A percentile compares a stretch with the other conserved stretches of the same genome.
Evolutionary conservation across 176 grass and related monocot genomes (phyloP).

Genomic region (Phoenix dactylifera): DNA sequence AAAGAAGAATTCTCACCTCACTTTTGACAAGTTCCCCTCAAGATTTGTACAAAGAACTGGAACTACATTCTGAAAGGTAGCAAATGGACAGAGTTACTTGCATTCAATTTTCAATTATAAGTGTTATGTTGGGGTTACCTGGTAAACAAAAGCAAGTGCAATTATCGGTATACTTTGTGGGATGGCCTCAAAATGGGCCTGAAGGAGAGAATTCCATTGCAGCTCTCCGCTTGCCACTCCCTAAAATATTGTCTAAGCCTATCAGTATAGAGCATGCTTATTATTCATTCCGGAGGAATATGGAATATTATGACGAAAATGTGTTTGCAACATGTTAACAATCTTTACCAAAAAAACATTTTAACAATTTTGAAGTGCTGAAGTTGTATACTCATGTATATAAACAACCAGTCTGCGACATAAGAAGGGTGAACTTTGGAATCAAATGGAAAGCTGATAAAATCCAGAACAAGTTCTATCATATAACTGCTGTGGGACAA

Average conservation of each 20-base stretch:
- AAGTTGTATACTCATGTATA: too few relatives aligned
- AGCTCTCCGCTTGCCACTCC: constrained; percentile 60
- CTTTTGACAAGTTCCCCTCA: constrained; percentile 81
- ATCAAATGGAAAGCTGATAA: too few relatives aligned
- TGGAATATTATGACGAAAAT: too few relatives aligned
- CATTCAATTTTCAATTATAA: not conserved
- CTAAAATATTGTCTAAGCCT: constrained; percentile 19
- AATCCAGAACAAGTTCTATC: too few relatives aligned
- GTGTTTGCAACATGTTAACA: too few relatives aligned
- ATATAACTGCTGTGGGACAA: too few relatives aligned
- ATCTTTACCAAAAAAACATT: too few relatives aligned
- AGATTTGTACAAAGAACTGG: constrained; percentile 89
- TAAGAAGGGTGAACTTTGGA: too few relatives aligned
- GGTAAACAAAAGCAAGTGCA: constrained; percentile 91
- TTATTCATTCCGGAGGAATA: too few relatives aligned
- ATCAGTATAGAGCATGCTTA: not conserved
- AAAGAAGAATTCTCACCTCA: constrained; percentile 38
- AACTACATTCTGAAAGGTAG: constrained; percentile 78
- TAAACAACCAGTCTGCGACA: too few relatives aligned
- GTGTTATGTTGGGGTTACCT: constrained; percentile 36
- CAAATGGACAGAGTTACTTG: not conserved
- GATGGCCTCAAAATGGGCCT: constrained; percentile 56
- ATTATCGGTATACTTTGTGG: constrained; percentile 93
- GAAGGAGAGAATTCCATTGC: constrained; percentile 73
- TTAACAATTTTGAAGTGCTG: too few relatives aligned